Evolutionary conservation across 2,329 filamentous ascomycete species (phyloP).

Genomic region (Claviceps pazoutovae): DNA sequence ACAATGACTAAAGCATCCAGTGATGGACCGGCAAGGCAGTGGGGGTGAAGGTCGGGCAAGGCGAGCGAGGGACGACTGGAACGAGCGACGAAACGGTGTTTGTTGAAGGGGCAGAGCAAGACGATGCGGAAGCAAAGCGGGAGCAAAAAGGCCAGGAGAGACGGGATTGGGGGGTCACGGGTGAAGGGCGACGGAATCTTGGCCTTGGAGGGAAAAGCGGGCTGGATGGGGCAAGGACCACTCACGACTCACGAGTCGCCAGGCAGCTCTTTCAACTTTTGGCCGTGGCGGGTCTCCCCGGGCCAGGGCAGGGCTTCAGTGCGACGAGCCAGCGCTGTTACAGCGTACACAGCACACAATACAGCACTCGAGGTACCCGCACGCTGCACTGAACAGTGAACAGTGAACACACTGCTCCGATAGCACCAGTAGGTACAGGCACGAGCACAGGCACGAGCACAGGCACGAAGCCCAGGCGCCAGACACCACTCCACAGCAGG

Average conservation of each 20-base stretch:
- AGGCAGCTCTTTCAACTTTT: neutral
- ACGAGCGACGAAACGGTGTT: conserved; percentile 23
- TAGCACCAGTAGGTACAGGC: too few species aligned
- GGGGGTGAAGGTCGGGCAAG: conserved; percentile 15
- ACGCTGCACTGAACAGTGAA: too few species aligned
- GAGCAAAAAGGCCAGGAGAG: neutral
- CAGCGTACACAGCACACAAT: too few species aligned
- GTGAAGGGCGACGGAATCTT: conserved; percentile 1
- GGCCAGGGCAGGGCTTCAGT: too few species aligned
- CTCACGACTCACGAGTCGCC: neutral
- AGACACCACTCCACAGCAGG: too few species aligned
- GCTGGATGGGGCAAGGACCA: neutral
- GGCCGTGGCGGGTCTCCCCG: too few species aligned
- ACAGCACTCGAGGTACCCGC: too few species aligned
- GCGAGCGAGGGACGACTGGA: conserved; percentile 24
- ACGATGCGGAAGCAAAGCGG: conserved; percentile 10
- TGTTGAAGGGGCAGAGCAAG: conserved; percentile 21
- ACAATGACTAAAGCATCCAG: neutral
- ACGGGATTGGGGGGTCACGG: neutral
- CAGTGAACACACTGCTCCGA: too few species aligned
- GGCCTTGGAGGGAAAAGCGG: neutral
- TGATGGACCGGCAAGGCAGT: conserved; percentile 12
- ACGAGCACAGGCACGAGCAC: too few species aligned
- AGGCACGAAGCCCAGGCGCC: too few species aligned
- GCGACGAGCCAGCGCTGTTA: too few species aligned